Evolutionary conservation across 1,284 basidiomycete species (phyloP).

Genomic region (Ceratobasidium theobromae): DNA sequence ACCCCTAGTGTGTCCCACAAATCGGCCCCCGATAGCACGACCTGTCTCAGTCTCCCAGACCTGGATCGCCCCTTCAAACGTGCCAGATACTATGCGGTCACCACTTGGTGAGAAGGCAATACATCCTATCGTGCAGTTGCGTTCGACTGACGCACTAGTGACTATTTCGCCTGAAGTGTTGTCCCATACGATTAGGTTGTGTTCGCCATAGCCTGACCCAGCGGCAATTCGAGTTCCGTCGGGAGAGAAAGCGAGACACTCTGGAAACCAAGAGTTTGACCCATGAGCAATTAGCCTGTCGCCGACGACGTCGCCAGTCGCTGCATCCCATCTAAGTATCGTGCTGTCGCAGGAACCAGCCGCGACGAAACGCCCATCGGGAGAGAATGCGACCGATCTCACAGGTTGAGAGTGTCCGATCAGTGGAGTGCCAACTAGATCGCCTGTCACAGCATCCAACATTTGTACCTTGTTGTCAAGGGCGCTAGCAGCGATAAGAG

Average conservation of each 20-base stretch:
- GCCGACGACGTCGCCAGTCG: not conserved
- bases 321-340: not conserved
- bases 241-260: not conserved
- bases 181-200: not conserved
- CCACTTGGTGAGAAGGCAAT: slow-evolving; percentile 7
- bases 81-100: not conserved
- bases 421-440: not conserved
- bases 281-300: not conserved
- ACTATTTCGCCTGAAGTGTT: not conserved
- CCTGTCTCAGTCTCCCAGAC: slow-evolving; percentile 8
- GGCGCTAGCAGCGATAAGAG: not conserved
- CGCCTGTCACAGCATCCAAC: not conserved
- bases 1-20: not conserved
- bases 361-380: not conserved
- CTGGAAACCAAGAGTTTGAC: not conserved
- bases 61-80: not conserved
- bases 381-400: not conserved
- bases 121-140: not conserved
- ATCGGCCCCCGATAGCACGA: not conserved
- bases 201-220: not conserved
- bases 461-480: not conserved
- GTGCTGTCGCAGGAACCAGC: not conserved
- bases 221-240: not conserved
- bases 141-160: not conserved
- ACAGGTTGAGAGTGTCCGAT: not conserved